A percentile compares a stretch with the other conserved stretches of the same genome.
phyloP scores from a whole-genome alignment of 31 red algal species.

The Asparagopsis taxiformis region DNA sequence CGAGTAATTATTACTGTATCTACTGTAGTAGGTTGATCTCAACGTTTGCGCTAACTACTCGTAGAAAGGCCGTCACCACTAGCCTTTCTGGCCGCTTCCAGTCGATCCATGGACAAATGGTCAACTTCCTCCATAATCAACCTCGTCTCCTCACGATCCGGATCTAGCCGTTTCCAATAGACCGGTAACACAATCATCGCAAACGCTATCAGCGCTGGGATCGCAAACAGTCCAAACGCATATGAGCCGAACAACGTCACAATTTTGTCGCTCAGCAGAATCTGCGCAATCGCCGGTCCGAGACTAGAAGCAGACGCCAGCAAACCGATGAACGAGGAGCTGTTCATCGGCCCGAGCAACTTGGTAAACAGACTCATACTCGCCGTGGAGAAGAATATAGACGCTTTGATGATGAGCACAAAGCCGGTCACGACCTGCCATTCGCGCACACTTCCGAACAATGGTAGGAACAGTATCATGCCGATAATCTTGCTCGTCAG shows the following conservation, averaged over 20 bases:
- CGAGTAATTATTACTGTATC: too few species aligned
- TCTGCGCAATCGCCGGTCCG: slow-evolving; percentile 59
- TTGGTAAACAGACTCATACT: slow-evolving; percentile 80
- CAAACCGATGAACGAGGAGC: slow-evolving; percentile 47
- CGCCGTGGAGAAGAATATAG: slow-evolving; percentile 72
- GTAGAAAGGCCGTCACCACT: too few species aligned
- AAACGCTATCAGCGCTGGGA: slow-evolving; percentile 29
- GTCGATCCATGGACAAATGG: not conserved
- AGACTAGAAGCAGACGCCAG: slow-evolving; percentile 31
- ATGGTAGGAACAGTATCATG: slow-evolving; percentile 49
- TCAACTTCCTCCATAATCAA: slow-evolving; percentile 5
- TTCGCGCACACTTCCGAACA: slow-evolving; percentile 59
- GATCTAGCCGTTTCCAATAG: slow-evolving; percentile 44
- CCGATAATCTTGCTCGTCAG: slow-evolving; percentile 39
- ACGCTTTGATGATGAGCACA: slow-evolving; percentile 68
- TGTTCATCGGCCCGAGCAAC: slow-evolving; percentile 40
- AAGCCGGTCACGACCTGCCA: slow-evolving; percentile 76
- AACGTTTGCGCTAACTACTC: too few species aligned
- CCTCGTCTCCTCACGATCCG: slow-evolving; percentile 16
- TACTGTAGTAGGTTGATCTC: too few species aligned
- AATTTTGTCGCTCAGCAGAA: slow-evolving; percentile 41
- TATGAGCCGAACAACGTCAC: slow-evolving; percentile 46
- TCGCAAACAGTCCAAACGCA: slow-evolving; percentile 46
- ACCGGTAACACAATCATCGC: slow-evolving; percentile 21
- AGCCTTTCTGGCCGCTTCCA: too few species aligned